Evolutionary conservation across 1,284 basidiomycete species (phyloP).

Genomic region (Fereydounia khargensis): DNA sequence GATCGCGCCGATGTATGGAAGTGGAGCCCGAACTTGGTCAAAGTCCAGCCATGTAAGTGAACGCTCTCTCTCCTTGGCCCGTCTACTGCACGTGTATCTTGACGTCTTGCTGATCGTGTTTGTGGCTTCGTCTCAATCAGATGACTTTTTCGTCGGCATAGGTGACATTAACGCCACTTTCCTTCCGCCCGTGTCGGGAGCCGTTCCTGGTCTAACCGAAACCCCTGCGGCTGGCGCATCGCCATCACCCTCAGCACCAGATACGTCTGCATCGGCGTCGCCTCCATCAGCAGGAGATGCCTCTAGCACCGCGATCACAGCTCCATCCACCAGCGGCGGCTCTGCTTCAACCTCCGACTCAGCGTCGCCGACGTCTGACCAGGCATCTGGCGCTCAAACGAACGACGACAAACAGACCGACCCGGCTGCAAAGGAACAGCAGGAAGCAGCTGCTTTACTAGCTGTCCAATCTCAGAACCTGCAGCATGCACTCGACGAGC

Average conservation of each 20-base stretch:
- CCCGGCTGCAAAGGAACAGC: conserved; percentile 8
- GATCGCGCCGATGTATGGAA: conserved; percentile 98
- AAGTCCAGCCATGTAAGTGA: conserved; percentile 89
- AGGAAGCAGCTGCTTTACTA: conserved; percentile 16
- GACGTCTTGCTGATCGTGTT: no score
- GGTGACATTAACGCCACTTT: conserved; percentile 96
- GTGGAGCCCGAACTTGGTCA: conserved; percentile 86
- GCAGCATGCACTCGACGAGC: conserved; percentile 66
- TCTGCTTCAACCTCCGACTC: no score
- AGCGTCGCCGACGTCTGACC: conserved; percentile 1
- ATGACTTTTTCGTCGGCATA: conserved; percentile 97
- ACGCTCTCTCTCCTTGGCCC: no score
- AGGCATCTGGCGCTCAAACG: conserved; percentile 9
- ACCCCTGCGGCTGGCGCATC: no score
- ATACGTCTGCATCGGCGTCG: no score
- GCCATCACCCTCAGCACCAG: no score
- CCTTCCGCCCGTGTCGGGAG: conserved; percentile 76
- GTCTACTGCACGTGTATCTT: no score
- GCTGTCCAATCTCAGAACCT: conserved; percentile 24
- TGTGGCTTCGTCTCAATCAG: conserved; percentile 61
- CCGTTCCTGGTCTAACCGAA: no score
- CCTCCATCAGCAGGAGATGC: no score
- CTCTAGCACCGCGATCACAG: no score
- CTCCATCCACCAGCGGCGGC: no score
- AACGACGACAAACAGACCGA: conserved; percentile 8